These are phyloP conservation scores for Xylaria polymorpha DNA, from an alignment of 2,329 filamentous ascomycete species.

Conservation along the genomic window DNA sequence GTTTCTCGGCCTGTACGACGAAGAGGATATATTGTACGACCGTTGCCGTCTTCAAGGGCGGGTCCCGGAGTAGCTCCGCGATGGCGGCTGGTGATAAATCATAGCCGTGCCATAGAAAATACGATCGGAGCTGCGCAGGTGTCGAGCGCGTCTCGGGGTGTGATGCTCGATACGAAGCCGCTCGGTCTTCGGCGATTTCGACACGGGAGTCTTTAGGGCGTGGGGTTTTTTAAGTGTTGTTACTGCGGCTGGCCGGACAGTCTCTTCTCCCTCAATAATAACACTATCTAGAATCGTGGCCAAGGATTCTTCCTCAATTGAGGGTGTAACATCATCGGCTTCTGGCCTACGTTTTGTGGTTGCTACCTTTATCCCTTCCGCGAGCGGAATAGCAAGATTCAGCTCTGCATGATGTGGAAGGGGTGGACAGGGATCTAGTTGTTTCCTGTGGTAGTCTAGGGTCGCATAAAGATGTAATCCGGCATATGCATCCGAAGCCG, in stretches of 20 bases:
- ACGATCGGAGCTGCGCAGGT: slow-evolving; percentile 62
- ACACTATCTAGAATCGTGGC: slow-evolving; percentile 42
- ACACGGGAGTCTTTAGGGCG: slow-evolving; percentile 56
- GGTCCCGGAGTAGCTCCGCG: slow-evolving; percentile 67
- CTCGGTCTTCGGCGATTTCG: slow-evolving; percentile 56
- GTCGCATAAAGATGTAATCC: slow-evolving; percentile 77
- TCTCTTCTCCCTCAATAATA: slow-evolving; percentile 41
- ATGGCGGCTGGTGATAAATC: slow-evolving; percentile 61
- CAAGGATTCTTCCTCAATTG: slow-evolving; percentile 30
- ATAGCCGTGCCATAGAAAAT: slow-evolving; percentile 72
- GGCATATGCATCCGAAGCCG: slow-evolving; percentile 87
- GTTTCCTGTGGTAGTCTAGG: slow-evolving; percentile 74
- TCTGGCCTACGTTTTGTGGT: slow-evolving; percentile 14
- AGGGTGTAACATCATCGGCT: slow-evolving; percentile 33
- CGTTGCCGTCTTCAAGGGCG: slow-evolving; percentile 67
- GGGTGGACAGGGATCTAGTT: slow-evolving; percentile 76
- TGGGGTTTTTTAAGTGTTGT: slow-evolving; percentile 7
- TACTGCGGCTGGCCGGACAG: background rate
- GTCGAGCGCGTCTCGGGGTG: slow-evolving; percentile 38
- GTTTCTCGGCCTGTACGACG: slow-evolving; percentile 61
- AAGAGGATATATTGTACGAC: slow-evolving; percentile 70
- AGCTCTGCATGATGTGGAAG: slow-evolving; percentile 76
- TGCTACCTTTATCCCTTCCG: slow-evolving; percentile 54
- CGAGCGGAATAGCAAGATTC: slow-evolving; percentile 69
- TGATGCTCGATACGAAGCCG: slow-evolving; percentile 52